Base-by-base conservation (phyloP, 495 filamentous ascomycete genomes). In the Aspergillus asperescens region DNA sequence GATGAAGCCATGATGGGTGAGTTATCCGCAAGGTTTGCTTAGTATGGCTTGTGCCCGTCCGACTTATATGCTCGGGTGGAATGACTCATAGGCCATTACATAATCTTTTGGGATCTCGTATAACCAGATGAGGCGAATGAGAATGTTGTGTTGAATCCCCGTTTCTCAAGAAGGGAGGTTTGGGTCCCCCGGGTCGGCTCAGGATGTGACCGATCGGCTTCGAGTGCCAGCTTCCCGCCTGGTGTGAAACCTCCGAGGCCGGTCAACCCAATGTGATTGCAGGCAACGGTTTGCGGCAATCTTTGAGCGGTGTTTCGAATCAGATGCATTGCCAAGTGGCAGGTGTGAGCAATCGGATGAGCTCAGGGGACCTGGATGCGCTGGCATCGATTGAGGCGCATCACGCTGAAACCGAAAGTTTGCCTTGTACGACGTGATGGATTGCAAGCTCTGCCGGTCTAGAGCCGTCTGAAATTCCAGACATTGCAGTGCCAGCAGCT, bases 401-500 rank as follows among this genome's bases (percentile, higher is more conserved):
- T 62, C 52, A 52, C 51, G 29, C 27, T 52, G 54, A 41, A 57
- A 57, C 43, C 56, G 54, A 28, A 52, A 38, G 43, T 60, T 68
- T 45, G 59, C 40, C 19, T 57, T 54, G 19, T 63, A 62, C 7
- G 62, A 48, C 19, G 59, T 24, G 50, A 62, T 38, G 37, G 60
- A 37, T 52, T 61, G 54, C 41, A 54, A 25, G 54, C 49, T 56
- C 53, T 69, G 54, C 57, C 66, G 46, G 31, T 63, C 60, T 20
- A 65, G 48, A 8, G 56, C 69, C 41, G 54, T 49, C 25, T 62
- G 65, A 10, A 82, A 66, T 51, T 77, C 77, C 23, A 73, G 56
- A 58, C 78, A 82, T 56, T 82, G 77, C 31, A 69, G 60, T 4
- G 80, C 72, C 28, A 84, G 70, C 35, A 79, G 67, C 58, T 80